Conservation (phyloP, 1,284 basidiomycete genomes). For the Naganishia albida region DNA sequence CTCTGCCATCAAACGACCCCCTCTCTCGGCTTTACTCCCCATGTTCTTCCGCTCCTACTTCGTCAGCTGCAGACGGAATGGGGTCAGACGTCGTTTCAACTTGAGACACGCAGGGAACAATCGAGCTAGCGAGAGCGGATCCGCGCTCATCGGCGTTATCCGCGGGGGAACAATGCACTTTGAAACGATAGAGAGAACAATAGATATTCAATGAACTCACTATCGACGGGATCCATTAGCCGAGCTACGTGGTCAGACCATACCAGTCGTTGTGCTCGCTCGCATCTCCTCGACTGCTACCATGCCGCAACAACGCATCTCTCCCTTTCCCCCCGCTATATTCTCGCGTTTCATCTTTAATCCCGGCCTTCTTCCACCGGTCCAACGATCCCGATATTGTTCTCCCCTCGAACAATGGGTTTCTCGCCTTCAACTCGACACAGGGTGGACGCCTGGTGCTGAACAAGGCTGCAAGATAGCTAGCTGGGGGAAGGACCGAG, state of each 20-base stretch:
- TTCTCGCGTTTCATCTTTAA: constrained; percentile 13
- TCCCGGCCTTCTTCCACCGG: not conserved
- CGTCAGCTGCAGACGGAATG: not conserved
- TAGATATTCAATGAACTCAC: constrained; percentile 9
- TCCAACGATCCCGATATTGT: constrained; percentile 2
- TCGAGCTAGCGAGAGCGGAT: not conserved
- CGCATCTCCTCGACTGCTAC: not conserved
- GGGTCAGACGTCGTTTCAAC: constrained; percentile 15
- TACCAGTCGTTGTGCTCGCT: not conserved
- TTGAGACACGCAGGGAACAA: constrained; percentile 12
- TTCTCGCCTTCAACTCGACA: too few relatives aligned
- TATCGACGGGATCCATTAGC: not conserved
- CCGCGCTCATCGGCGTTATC: constrained; percentile 6
- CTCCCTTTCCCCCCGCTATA: not conserved
- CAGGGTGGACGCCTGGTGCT: too few relatives aligned
- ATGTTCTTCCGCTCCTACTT: not conserved
- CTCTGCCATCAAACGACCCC: not conserved
- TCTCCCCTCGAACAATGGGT: constrained; percentile 1
- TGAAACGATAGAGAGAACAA: constrained; percentile 2
- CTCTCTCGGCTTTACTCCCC: not conserved
- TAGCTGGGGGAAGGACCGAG: not conserved
- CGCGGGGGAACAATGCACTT: constrained; percentile 16
- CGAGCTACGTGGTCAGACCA: not conserved
- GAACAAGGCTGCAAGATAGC: not conserved
- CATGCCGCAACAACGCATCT: constrained; percentile 1